Percentiles rank a stretch among this genome's conserved stretches.
phyloP scores from a whole-genome alignment of 345 rosid genomes.

The Cardamine resedifolia region DNA sequence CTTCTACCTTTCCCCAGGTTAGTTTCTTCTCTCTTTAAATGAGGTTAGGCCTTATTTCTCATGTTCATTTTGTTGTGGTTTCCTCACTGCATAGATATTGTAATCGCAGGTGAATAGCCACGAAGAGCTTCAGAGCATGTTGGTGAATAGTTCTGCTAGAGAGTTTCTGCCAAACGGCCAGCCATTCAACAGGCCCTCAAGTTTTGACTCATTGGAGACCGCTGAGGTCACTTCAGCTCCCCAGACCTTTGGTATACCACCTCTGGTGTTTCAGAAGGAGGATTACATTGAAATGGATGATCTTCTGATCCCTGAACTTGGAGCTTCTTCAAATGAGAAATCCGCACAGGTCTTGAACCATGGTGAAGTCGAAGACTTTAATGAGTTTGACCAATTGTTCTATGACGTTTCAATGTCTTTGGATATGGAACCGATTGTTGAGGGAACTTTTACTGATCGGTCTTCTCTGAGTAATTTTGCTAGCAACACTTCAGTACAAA shows the following conservation, averaged over 20 bases:
- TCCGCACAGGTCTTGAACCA: constrained; percentile 6
- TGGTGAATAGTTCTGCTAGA: constrained; percentile 6
- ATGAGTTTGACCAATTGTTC: constrained; percentile 37
- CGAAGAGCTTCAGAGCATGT: constrained; percentile 17
- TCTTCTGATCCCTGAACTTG: constrained; percentile 49
- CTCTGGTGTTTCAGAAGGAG: constrained; percentile 35
- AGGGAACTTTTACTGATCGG: constrained; percentile 13
- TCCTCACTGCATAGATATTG: background rate
- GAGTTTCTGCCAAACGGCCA: constrained; percentile 7
- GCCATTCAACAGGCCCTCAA: constrained; percentile 21
- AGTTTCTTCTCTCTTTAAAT: background rate
- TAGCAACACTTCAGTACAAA: constrained; percentile 12
- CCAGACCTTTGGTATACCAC: background rate
- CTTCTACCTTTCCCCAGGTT: background rate
- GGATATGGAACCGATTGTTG: constrained; percentile 27
- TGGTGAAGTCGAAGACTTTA: constrained; percentile 19
- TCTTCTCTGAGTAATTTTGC: constrained; percentile 5
- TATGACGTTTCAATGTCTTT: constrained; percentile 33
- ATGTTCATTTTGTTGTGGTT: background rate
- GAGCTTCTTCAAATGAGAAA: constrained; percentile 21
- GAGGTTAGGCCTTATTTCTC: background rate
- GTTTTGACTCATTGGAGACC: constrained; percentile 20
- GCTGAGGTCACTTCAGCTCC: constrained; percentile 32
- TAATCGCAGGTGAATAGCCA: constrained; percentile 20
- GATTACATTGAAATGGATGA: constrained; percentile 90